phyloP scores from a whole-genome alignment of 768 basidiomycete species.

The Auricularia cornea region DNA sequence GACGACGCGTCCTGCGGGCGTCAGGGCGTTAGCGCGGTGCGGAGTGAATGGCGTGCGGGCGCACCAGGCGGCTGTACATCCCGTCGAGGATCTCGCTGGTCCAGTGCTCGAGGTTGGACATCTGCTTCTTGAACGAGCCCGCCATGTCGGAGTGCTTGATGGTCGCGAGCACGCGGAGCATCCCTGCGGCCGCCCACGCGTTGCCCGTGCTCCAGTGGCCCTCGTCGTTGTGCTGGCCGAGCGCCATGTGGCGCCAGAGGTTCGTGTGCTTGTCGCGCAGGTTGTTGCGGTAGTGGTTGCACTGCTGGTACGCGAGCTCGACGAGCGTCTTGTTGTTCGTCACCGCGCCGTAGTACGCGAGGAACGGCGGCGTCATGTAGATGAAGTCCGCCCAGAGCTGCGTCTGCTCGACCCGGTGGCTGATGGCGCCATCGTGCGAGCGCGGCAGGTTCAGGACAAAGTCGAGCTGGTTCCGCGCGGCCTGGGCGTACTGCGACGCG shows the following conservation, averaged over 20 bases:
- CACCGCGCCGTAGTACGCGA: conserved; percentile 72
- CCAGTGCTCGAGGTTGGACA: conserved; percentile 56
- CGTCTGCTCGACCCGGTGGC: conserved; percentile 59
- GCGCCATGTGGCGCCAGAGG: conserved; percentile 68
- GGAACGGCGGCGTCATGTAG: conserved; percentile 81
- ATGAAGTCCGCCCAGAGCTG: conserved; percentile 79
- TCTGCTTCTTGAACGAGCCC: conserved; percentile 39
- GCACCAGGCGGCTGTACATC: conserved; percentile 54
- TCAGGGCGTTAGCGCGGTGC: background rate
- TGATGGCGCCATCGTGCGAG: conserved; percentile 71
- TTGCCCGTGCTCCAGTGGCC: conserved; percentile 76
- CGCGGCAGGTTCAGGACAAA: conserved; percentile 48
- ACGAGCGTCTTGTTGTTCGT: conserved; percentile 52
- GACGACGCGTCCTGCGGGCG: conserved; percentile 4
- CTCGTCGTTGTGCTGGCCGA: conserved; percentile 50
- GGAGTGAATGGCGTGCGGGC: conserved; percentile 16
- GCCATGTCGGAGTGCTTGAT: conserved; percentile 55
- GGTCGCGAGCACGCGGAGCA: conserved; percentile 73
- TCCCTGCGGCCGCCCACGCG: conserved; percentile 84
- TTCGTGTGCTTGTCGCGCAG: conserved; percentile 42
- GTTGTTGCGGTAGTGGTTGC: conserved; percentile 59
- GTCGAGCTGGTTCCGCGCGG: conserved; percentile 57
- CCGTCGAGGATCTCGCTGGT: conserved; percentile 62
- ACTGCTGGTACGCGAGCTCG: conserved; percentile 59
- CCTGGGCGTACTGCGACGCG: conserved; percentile 48